Evolutionary conservation across 352 stramenopile genomes (phyloP), one percentile per base, ranked within the genome.

Genomic region (Pythium dissotocum): DNA sequence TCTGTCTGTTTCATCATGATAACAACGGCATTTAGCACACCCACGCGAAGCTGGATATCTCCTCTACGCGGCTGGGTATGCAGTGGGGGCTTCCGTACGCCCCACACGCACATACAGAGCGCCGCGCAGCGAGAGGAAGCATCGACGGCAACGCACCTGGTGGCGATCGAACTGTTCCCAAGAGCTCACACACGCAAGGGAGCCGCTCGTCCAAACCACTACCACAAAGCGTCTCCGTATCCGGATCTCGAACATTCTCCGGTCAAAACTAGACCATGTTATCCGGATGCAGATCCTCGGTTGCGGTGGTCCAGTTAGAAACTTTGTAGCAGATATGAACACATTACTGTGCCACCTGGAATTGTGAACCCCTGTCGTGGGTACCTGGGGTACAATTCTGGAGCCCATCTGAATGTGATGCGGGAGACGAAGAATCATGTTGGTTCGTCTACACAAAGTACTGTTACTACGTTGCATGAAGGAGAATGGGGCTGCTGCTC

Each of bases 101-200:
- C 21, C 35, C 51, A 2, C 40, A 44, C 36, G 51, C 38, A 35
- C 36, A 33, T 14, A 24, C n/a, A 32, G 18, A 9, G n/a, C 18
- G 57, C 40, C 36, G 46, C 26, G 63, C 48, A 26, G 33, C 40
- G 68, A 53, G 26, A 56, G 8, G 26, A 35, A 56, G 49, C 49
- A 56, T 56, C 3, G 13, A 28, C 1, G 26, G 49, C 49, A 33
- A 26, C 69, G 49, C 63, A 75, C 69, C 69, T 75, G 63, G 63
- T 71, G 59, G 61, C 69, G 69, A 71, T 75, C 63, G 69, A 71
- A 69, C 65, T 75, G 69, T 69, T 75, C 67, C 58, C 44, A 52
- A 67, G 57, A 70, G 68, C 62, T 74, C 68, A 63, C 40, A 40
- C 30, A 38, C 49, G 12, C 21, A 71, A 71, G 63, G 69, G 69